phyloP scores from a whole-genome alignment of 2,329 filamentous ascomycete species.

The Stemphylium vesicarium region DNA sequence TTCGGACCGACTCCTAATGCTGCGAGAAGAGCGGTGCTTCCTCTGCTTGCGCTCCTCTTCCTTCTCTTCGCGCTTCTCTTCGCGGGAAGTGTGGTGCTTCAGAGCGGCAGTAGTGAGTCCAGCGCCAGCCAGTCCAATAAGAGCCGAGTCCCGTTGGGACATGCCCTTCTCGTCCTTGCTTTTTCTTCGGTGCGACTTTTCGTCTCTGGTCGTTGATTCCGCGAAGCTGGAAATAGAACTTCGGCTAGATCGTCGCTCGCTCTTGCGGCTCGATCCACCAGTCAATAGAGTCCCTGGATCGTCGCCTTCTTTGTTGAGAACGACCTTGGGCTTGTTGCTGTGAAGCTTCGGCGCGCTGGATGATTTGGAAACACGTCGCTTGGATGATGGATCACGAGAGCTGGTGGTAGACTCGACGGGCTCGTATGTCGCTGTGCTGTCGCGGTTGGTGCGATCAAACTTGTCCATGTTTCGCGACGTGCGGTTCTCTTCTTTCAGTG shows the following conservation, averaged over 20 bases:
- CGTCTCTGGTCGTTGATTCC: constrained; percentile 53
- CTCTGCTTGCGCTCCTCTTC: constrained; percentile 53
- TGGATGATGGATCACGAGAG: constrained; percentile 51
- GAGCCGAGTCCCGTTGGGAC: constrained; percentile 60
- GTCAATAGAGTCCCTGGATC: constrained; percentile 65
- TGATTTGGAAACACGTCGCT: constrained; percentile 64
- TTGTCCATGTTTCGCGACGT: constrained; percentile 73
- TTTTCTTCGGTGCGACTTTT: constrained; percentile 53
- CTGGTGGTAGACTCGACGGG: constrained; percentile 63
- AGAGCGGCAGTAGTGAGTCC: constrained; percentile 68
- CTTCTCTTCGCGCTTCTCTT: constrained; percentile 55
- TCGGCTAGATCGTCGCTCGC: constrained; percentile 60
- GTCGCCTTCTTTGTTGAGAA: constrained; percentile 64
- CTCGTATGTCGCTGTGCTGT: constrained; percentile 55
- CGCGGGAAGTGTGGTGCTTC: constrained; percentile 69
- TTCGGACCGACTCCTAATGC: constrained; percentile 59
- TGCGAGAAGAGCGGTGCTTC: constrained; percentile 56
- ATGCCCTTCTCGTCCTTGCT: constrained; percentile 58
- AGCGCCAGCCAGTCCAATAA: constrained; percentile 60
- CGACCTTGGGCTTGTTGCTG: constrained; percentile 63
- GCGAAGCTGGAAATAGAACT: constrained; percentile 54
- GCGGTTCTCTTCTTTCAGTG: constrained; percentile 88
- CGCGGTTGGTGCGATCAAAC: constrained; percentile 65
- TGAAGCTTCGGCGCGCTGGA: constrained; percentile 66
- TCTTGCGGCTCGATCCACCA: constrained; percentile 59